phyloP scores from a whole-genome alignment of 129 eudicot species.

The Pseudognaphalium luteoalbum region DNA sequence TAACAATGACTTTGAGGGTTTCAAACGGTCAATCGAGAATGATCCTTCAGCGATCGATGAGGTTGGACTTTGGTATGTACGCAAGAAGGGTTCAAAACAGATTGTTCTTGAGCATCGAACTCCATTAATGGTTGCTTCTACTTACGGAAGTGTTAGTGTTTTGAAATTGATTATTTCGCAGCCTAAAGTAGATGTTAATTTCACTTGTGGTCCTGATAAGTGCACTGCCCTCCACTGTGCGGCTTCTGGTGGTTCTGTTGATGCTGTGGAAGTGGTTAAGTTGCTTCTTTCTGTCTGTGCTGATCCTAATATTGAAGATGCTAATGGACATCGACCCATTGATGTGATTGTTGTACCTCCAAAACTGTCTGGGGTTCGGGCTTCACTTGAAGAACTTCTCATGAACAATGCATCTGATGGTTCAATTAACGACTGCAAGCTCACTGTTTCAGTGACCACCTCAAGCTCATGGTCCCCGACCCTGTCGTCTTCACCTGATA shows the following conservation, averaged over 20 bases:
- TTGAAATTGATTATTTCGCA: slow-evolving; percentile 50
- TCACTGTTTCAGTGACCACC: slow-evolving; percentile 45
- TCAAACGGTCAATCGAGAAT: slow-evolving; percentile 48
- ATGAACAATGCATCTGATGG: slow-evolving; percentile 49
- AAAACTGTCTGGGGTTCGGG: slow-evolving; percentile 45
- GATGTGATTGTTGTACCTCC: slow-evolving; percentile 71
- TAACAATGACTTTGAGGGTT: slow-evolving; percentile 67
- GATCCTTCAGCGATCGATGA: slow-evolving; percentile 58
- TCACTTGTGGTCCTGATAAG: slow-evolving; percentile 60
- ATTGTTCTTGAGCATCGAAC: slow-evolving; percentile 66
- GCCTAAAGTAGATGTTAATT: slow-evolving; percentile 63
- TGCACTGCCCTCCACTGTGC: slow-evolving; percentile 89
- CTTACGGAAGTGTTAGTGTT: slow-evolving; percentile 72
- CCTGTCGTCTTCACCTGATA: slow-evolving; percentile 62
- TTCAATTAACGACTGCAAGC: slow-evolving; percentile 42
- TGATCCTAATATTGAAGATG: slow-evolving; percentile 62
- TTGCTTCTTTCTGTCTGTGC: slow-evolving; percentile 72
- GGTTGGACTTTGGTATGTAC: slow-evolving; percentile 80
- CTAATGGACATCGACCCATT: slow-evolving; percentile 60
- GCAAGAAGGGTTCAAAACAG: slow-evolving; percentile 64
- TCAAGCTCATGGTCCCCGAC: slow-evolving; percentile 63
- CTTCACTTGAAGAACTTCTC: slow-evolving; percentile 59
- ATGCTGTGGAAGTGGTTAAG: slow-evolving; percentile 60
- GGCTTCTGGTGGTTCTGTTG: slow-evolving; percentile 71
- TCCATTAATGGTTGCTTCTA: slow-evolving; percentile 93